Evolutionary conservation across 129 eudicot genomes (phyloP), one percentile per base, ranked within the genome.

Genomic region (Calendula officinalis): DNA sequence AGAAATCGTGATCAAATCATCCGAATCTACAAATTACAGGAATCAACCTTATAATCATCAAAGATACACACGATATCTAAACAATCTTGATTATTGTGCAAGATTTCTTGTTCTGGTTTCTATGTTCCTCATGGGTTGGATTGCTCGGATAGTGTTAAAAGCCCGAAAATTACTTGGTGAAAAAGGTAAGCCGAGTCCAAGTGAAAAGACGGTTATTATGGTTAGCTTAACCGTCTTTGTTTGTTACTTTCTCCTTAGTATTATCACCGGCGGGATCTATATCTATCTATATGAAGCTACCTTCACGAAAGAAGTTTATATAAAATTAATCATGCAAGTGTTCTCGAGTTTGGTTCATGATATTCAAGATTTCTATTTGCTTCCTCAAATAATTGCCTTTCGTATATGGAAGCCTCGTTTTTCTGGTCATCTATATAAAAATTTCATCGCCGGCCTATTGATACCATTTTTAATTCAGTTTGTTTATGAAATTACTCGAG

Each of bases 61-160:
- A 62, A 55, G 2, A 50, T 69, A 69, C 62, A 40, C 69, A 54
- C 41, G 15, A 44, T 11, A 68, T 64, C 30, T 69, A 3, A 46
- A 56, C 37, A 17, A 17, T 43, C 58, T 62, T n/a, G 67, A 74
- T 63, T 63, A 46, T 36, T 35, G 44, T 9, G 66, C 55, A 4
- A 68, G 70, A 34, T 67, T 74, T 64, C 66, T 79, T 51, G 66
- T 69, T 35, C 44, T 74, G 6, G 77, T 72, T 56, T 40, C 79
- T 13, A 55, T 69, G 56, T 14, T 64, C 14, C 73, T 73, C 42
- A 68, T 67, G 69, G 72, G 49, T 55, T 63, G 22, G 40, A 43
- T 79, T 58, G 59, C 50, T 12, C 47, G 9, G 12, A 22, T 46
- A 59, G 79, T 78, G 51, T 57, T 68, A 10, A 67, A 71, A 48